These are phyloP conservation scores for Ettlia oleoabundans DNA, from an alignment of 139 green algal species.

Conservation along the genomic window DNA sequence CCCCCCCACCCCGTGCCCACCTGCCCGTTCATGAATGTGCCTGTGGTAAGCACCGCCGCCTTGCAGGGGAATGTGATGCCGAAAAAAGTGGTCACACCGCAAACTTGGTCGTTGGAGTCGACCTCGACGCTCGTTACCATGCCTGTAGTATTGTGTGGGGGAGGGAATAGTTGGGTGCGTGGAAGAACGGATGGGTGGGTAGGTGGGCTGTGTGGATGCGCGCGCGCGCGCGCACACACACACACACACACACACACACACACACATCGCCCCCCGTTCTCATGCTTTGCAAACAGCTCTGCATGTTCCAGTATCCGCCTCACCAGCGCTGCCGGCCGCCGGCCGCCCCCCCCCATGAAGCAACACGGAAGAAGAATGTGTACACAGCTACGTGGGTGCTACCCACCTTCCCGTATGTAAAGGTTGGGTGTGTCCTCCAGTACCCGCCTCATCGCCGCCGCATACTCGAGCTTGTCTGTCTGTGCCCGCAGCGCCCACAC, in stretches of 20 bases:
- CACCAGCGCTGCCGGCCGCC: no score
- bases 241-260: neutral
- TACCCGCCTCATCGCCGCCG: conserved; percentile 69
- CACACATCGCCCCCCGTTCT: neutral
- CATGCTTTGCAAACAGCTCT: no score
- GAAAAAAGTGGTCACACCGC: conserved; percentile 92
- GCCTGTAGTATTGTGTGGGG: conserved; percentile 38
- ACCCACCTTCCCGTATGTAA: conserved; percentile 81
- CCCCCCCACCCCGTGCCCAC: neutral
- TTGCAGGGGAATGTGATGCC: conserved; percentile 85
- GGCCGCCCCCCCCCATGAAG: no score
- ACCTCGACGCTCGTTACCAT: conserved; percentile 91
- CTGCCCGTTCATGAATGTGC: conserved; percentile 97
- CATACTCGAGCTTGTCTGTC: conserved; percentile 98
- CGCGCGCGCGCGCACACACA: neutral
- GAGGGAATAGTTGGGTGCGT: neutral
- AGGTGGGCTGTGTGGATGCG: neutral
- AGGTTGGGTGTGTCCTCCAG: conserved; percentile 87
- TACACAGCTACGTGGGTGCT: no score
- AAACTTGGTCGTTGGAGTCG: conserved; percentile 87
- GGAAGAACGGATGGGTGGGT: neutral
- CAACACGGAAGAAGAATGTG: no score
- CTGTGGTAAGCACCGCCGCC: conserved; percentile 91
- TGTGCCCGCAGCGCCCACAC: conserved; percentile 98
- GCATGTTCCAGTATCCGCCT: no score